Conservation (phyloP, 164 flowering plant species). For the Echeveria elegans region DNA sequence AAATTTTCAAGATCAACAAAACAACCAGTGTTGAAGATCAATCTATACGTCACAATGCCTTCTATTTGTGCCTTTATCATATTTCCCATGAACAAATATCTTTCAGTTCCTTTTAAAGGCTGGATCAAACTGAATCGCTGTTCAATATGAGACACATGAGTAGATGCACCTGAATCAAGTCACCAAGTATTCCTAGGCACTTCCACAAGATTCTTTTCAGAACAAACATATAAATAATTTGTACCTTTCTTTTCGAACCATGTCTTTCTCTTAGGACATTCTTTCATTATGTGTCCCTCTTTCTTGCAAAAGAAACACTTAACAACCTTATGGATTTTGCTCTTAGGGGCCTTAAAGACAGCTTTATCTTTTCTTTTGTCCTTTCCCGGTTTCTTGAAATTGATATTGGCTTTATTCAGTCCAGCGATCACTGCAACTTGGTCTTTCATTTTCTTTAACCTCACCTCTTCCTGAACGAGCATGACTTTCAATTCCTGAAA, state of each 20-base stretch:
- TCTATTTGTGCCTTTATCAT: neutral
- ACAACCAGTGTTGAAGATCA: neutral
- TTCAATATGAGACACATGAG: slow-evolving; percentile 10
- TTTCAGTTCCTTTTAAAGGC: too few species aligned
- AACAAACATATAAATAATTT: neutral
- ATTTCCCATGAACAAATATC: slow-evolving; percentile 7
- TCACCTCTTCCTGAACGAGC: neutral
- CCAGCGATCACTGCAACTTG: neutral
- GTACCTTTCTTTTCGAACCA: slow-evolving; percentile 9
- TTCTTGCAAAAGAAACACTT: slow-evolving; percentile 3
- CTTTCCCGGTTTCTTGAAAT: too few species aligned
- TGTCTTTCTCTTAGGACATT: slow-evolving; percentile 5
- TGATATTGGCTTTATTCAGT: neutral
- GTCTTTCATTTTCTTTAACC: slow-evolving; percentile 3
- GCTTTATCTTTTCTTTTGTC: neutral
- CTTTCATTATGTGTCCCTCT: slow-evolving; percentile 4
- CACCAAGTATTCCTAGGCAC: slow-evolving; percentile 13
- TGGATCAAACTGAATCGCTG: too few species aligned
- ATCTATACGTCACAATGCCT: slow-evolving; percentile 12
- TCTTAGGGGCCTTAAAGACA: neutral
- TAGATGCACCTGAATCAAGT: neutral
- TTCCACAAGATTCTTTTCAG: slow-evolving; percentile 11
- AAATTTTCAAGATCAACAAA: slow-evolving; percentile 7
- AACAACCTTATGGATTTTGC: neutral
- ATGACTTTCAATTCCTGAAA: neutral